Conservation (phyloP, 1,284 basidiomycete species). For the Tylopilus microsporus region DNA sequence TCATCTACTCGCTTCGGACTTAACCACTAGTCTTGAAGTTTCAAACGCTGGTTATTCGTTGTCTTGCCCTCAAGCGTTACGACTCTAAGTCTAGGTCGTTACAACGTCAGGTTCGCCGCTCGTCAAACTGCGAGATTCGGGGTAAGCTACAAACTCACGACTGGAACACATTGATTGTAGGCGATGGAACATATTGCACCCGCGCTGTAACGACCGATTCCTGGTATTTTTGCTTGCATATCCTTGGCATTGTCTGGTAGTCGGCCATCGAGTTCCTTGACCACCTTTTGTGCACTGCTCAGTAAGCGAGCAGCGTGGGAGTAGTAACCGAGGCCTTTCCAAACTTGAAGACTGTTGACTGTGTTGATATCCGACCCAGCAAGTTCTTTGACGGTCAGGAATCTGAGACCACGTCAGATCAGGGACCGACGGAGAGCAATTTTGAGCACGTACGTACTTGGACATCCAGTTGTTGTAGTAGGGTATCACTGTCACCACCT, state of each 20-base stretch:
- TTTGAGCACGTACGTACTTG: conserved; percentile 43
- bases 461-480: conserved; percentile 86
- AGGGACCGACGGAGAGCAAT: background rate
- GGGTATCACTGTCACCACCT: conserved; percentile 83
- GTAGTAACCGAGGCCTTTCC: conserved; percentile 93
- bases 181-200: conserved; percentile 90
- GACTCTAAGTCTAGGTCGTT: too few relatives aligned
- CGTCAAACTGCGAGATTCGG: background rate
- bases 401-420: conserved; percentile 43
- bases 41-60: too few relatives aligned
- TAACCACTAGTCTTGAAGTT: too few relatives aligned
- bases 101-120: background rate
- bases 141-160: conserved; percentile 48
- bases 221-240: conserved; percentile 82
- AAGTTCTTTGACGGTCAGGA: conserved; percentile 78
- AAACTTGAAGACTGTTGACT: conserved; percentile 80
- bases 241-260: conserved; percentile 78
- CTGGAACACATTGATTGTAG: conserved; percentile 77
- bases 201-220: conserved; percentile 87
- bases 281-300: conserved; percentile 72
- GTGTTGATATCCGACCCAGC: conserved; percentile 75
- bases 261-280: conserved; percentile 60
- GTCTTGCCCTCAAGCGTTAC: too few relatives aligned
- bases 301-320: conserved; percentile 79
- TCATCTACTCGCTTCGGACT: too few relatives aligned